These are phyloP conservation scores for Cryptosporidium felis DNA, from an alignment of 169 alveolate genomes.

Conservation along the genomic window DNA sequence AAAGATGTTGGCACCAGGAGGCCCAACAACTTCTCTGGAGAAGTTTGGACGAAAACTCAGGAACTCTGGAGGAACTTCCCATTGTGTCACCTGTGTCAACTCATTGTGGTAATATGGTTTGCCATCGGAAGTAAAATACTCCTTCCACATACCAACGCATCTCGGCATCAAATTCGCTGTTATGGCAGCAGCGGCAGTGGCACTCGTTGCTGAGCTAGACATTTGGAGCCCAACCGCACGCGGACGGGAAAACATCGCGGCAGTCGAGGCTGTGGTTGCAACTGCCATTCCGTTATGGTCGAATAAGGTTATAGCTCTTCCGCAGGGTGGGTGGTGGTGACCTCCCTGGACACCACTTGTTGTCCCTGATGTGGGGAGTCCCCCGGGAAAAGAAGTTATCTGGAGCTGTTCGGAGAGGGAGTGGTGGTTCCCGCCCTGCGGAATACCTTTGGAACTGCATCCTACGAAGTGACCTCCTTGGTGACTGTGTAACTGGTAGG, in stretches of 20 bases:
- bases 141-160: constrained; percentile 86
- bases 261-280: constrained; percentile 21
- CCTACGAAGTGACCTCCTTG: neutral
- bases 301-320: constrained; percentile 25
- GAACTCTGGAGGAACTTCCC: constrained; percentile 91
- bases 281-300: constrained; percentile 51
- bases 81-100: constrained; percentile 85
- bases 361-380: constrained; percentile 11
- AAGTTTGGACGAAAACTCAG: constrained; percentile 74
- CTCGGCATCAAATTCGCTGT: constrained; percentile 82
- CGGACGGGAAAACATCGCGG: constrained; percentile 39
- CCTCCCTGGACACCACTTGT: neutral
- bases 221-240: constrained; percentile 9
- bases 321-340: constrained; percentile 9
- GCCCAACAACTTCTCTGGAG: constrained; percentile 82
- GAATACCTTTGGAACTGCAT: neutral
- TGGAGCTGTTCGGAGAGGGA: neutral
- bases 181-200: constrained; percentile 70
- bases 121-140: constrained; percentile 85
- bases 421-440: neutral
- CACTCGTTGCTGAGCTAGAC: neutral
- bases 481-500: neutral
- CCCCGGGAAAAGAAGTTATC: neutral
- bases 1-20: constrained; percentile 93
- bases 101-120: constrained; percentile 85